Conservation (phyloP, 2,329 filamentous ascomycete species). For the Botrytis galanthina region DNA sequence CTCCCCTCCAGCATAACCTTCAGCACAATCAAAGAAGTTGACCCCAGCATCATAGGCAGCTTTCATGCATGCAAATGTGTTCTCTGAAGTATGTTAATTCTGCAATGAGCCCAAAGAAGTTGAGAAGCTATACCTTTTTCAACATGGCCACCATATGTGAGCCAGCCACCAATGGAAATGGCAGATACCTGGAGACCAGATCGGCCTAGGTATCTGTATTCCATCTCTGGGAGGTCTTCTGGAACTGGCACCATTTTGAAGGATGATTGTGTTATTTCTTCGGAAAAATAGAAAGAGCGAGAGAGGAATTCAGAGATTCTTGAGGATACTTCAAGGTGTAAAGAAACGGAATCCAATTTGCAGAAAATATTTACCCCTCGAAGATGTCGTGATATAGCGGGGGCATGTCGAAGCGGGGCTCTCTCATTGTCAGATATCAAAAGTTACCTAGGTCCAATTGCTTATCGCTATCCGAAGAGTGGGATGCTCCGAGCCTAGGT, state of each 20-base stretch:
- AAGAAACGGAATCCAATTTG: conserved; percentile 3
- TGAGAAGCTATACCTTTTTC: conserved; percentile 51
- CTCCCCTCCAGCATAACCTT: conserved; percentile 52
- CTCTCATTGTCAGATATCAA: neutral
- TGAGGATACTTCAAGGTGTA: neutral
- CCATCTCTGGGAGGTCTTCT: conserved; percentile 54
- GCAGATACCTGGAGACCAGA: conserved; percentile 72
- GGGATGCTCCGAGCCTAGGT: neutral
- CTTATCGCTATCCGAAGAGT: neutral
- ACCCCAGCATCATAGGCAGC: conserved; percentile 56
- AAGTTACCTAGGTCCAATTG: neutral
- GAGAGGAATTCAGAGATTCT: neutral
- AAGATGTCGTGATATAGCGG: conserved; percentile 15
- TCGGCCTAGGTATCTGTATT: conserved; percentile 68
- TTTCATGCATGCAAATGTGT: conserved; percentile 60
- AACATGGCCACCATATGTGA: conserved; percentile 74
- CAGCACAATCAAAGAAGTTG: conserved; percentile 58
- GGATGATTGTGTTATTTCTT: neutral
- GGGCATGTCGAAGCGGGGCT: conserved; percentile 13
- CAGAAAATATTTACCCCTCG: neutral
- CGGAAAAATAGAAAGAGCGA: neutral
- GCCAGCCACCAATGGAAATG: conserved; percentile 69
- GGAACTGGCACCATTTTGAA: conserved; percentile 40
- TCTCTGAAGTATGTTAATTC: conserved; percentile 43
- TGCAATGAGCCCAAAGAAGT: neutral